phyloP scores from a whole-genome alignment of 2,329 filamentous ascomycete species.

The Huntiella omanensis region DNA sequence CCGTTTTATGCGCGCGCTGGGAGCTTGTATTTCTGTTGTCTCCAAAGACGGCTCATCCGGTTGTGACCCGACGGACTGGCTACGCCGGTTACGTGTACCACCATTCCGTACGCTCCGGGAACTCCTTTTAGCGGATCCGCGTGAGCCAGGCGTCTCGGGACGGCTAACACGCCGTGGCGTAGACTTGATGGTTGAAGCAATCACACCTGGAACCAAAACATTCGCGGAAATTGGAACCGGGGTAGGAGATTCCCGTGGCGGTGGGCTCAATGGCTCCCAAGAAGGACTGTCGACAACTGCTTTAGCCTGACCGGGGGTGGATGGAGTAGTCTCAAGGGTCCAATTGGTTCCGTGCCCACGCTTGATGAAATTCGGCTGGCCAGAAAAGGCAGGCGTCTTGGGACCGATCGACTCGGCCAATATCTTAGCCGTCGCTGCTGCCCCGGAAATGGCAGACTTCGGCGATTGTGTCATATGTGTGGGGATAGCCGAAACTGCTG shows the following conservation, averaged over 20 bases:
- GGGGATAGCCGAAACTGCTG: conserved; percentile 3
- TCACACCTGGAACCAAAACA: conserved; percentile 14
- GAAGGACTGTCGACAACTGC: conserved; percentile 30
- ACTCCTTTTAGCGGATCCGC: conserved; percentile 3
- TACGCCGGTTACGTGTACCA: conserved; percentile 19
- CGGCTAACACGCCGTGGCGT: conserved; percentile 6
- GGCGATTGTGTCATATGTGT: conserved; percentile 1
- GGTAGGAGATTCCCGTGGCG: conserved; percentile 2
- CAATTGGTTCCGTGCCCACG: conserved; percentile 36
- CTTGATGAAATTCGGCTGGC: conserved; percentile 14
- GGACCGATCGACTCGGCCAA: neutral
- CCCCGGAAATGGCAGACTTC: neutral
- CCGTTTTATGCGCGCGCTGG: conserved; percentile 32
- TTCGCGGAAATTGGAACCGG: neutral
- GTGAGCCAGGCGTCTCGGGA: conserved; percentile 10
- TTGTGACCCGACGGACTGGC: conserved; percentile 28
- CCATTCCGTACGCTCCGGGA: conserved; percentile 6
- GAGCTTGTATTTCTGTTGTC: conserved; percentile 17
- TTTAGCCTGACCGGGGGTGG: conserved; percentile 29
- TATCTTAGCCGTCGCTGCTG: neutral
- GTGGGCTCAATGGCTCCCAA: conserved; percentile 29
- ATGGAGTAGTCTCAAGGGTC: conserved; percentile 36
- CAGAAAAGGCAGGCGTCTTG: conserved; percentile 4
- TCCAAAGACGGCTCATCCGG: conserved; percentile 30
- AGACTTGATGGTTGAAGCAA: conserved; percentile 7